Base-by-base conservation (phyloP, 768 basidiomycete species). In the Cantharellus anzutake region DNA sequence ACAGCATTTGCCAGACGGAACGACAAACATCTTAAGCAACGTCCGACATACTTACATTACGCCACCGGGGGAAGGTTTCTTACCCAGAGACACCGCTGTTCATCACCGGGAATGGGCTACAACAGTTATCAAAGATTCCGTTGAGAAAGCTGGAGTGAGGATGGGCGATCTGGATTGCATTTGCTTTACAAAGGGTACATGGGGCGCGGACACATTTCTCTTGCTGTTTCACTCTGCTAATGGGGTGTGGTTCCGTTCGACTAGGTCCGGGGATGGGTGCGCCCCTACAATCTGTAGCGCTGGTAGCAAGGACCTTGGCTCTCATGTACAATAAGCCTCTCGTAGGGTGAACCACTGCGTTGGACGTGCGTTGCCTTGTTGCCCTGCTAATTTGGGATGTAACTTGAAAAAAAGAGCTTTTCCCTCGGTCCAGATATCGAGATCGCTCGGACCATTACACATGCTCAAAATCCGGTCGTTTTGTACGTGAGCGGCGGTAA, bases 231-330 rank as follows among this genome's bases (percentile, higher is more conserved):
- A 37, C 52, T 7, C 38, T 11, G 52, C 11, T 55, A 55, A 11
- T 37, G 35, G 11, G 11, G 7, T 37, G 52, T 7, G 35, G 7
- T 55, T 37, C 44, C 44, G 29, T 48, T 11, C 11, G 35, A 7
- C 52, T 65, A 97, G 94, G 96, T 1, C 96, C 96, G n/a, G 96
- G 96, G 0, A 99, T 99, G 96, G 96, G 96, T 53, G 92, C 89
- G 41, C 96, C 96, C 2, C 71, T 99, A 41, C 91, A 94, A 66
- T 92, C 93, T 2, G 91, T 98, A 11, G 93, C 89, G 1, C 73
- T 99, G 37, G 86, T 98, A 40, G 96, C 96, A 0, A 78, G 96
- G 55, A 94, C 89, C 0, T 74, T 99, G 41, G 84, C 90, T 2
- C 77, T 96, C 3, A 69, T 99, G 60, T 92, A 84, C 70, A 71